Evolutionary conservation across 176 grass and related monocot genomes (phyloP), one percentile per base, ranked within the genome.

Genomic region (Rhynchospora pubera): DNA sequence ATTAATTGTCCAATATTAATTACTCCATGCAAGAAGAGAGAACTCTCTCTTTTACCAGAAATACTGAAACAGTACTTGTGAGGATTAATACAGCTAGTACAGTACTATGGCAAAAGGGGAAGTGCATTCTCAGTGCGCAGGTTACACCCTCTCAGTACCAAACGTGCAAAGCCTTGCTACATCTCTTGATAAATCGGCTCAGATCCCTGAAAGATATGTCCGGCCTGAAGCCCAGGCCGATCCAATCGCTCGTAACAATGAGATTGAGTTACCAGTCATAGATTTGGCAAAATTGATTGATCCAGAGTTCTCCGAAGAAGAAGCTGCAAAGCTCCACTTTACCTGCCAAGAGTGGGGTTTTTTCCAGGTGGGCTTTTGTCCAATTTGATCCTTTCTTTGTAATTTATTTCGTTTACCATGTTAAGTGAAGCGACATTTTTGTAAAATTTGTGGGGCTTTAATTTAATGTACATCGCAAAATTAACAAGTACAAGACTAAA

Each of bases 321-420:
- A 93, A 81, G 59, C 84, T 1, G 21, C 59, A 0, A 85, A 48
- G 30, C 89, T 93, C 16, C 85, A 34, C 45, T 80, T 79, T 3
- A 80, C 85, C 11, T 93, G 91, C 7, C 23, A 83, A 18, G 66
- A 89, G 9, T 91, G 91, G 89, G 84, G 87, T 5, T 90, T 93
- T 74, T 93, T 93, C 66, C 84, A 90, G 69, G 88, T 88, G 19
- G 4, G 10, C 4, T 67, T 66, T 48, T 39, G 34, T 39, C 34
- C 48, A 11, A 51, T 51, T 11, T 51, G 48, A 51, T 51, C 7
- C 10, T 7, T 51, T 39, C 34, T 39, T 39, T 39, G 34, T 39
- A 39, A 39, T 39, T 39, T 4, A 39, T 39, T 39, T 39, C 34
- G 34, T 39, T 39, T 39, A 39, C 34, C 34, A 2, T 39, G 1